Evolutionary conservation across 2,329 filamentous ascomycete genomes (phyloP).

Genomic region (Juglanconis oblonga): DNA sequence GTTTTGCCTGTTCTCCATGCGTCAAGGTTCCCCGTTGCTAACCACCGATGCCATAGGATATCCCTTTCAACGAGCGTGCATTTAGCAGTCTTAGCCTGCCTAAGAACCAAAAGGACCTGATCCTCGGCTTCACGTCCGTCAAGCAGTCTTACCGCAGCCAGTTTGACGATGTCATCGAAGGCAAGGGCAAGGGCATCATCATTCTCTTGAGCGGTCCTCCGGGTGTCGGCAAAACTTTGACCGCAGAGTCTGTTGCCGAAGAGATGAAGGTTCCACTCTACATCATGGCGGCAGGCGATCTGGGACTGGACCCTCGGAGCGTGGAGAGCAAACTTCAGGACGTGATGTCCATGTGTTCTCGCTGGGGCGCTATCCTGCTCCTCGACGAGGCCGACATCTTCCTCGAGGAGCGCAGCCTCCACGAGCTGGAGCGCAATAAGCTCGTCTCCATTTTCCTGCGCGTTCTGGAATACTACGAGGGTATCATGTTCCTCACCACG

Average conservation of each 20-base stretch:
- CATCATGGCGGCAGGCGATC: slow-evolving; percentile 35
- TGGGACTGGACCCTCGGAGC: slow-evolving; percentile 31
- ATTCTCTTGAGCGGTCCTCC: slow-evolving; percentile 6
- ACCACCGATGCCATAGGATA: neutral
- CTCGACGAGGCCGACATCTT: slow-evolving; percentile 44
- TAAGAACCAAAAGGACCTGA: slow-evolving; percentile 38
- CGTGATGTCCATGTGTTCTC: slow-evolving; percentile 32
- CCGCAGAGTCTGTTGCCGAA: slow-evolving; percentile 32
- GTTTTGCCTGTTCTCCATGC: neutral
- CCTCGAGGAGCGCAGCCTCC: slow-evolving; percentile 31
- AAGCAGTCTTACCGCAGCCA: neutral
- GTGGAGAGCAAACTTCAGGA: slow-evolving; percentile 32
- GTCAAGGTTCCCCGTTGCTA: neutral
- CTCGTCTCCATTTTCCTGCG: slow-evolving; percentile 34
- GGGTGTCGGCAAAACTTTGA: slow-evolving; percentile 8
- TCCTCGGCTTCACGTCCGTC: neutral
- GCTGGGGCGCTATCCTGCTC: slow-evolving; percentile 42
- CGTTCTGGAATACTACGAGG: slow-evolving; percentile 34
- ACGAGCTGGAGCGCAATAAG: slow-evolving; percentile 36
- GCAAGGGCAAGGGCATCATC: slow-evolving; percentile 19
- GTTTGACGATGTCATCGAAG: slow-evolving; percentile 21
- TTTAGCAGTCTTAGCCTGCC: slow-evolving; percentile 31
- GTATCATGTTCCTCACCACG: slow-evolving; percentile 35
- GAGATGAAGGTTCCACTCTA: slow-evolving; percentile 36
- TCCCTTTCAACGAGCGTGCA: slow-evolving; percentile 41